These are phyloP conservation scores for Dioscorea cayenensis DNA, from an alignment of 116 monocot genomes.

Conservation along the genomic window DNA sequence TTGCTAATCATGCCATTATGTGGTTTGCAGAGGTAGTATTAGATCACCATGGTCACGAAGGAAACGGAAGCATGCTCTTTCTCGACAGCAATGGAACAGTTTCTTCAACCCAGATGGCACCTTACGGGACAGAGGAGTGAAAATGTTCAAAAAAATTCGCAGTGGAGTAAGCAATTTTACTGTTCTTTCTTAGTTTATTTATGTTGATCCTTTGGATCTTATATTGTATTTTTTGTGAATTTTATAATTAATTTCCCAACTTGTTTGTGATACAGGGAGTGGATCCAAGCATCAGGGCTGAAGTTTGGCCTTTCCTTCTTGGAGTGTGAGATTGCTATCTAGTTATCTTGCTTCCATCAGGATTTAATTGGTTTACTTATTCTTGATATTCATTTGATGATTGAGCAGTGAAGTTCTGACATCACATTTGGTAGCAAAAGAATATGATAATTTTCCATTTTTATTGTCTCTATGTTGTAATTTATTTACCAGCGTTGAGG, in stretches of 20 bases:
- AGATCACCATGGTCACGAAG: constrained; percentile 83
- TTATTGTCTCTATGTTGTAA: too few species aligned
- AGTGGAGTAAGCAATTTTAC: constrained; percentile 33
- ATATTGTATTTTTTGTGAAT: not conserved
- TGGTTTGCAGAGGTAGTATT: constrained; percentile 33
- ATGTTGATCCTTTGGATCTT: not conserved
- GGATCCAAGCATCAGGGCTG: constrained; percentile 53
- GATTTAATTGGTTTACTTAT: not conserved
- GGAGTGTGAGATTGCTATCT: constrained; percentile 70
- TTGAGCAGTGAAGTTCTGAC: too few species aligned
- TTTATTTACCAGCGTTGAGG: too few species aligned
- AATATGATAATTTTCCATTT: too few species aligned
- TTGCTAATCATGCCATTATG: not conserved
- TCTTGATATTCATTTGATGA: not conserved
- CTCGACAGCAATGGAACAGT: constrained; percentile 51
- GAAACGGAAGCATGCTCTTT: constrained; percentile 64
- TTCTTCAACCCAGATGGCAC: constrained; percentile 63
- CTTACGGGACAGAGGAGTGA: constrained; percentile 63
- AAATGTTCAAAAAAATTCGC: constrained; percentile 76
- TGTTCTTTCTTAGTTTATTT: not conserved
- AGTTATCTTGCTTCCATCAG: constrained; percentile 2
- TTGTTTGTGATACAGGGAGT: constrained; percentile 61
- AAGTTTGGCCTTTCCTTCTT: constrained; percentile 83
- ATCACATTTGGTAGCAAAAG: too few species aligned
- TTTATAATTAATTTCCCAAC: not conserved